A percentile compares a stretch with the other conserved stretches of the same genome.
phyloP scores from a whole-genome alignment of 106 monocot species.

The Dioscorea alata region DNA sequence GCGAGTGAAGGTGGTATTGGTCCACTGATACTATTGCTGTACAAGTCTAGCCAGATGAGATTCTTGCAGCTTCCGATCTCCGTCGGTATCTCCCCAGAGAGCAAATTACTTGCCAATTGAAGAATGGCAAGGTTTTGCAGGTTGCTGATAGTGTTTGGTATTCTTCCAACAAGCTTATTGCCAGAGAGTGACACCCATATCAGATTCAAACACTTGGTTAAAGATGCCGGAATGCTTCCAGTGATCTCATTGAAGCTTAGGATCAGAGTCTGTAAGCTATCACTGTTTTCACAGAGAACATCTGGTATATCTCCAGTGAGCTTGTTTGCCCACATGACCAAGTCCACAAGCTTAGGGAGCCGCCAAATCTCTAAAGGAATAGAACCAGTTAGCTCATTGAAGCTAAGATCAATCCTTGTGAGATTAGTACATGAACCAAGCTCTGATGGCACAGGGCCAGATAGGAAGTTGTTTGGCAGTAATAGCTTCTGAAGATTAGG shows the following conservation, averaged over 20 bases:
- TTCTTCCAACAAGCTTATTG: slow-evolving; percentile 32
- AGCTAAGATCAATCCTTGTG: slow-evolving; percentile 46
- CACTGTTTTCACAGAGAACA: slow-evolving; percentile 34
- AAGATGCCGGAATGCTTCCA: slow-evolving; percentile 47
- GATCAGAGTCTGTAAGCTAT: slow-evolving; percentile 44
- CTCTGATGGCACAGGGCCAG: slow-evolving; percentile 34
- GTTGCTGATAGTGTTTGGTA: slow-evolving; percentile 31
- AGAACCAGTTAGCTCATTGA: slow-evolving; percentile 51
- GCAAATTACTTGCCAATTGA: slow-evolving; percentile 48
- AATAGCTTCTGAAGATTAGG: slow-evolving; percentile 38
- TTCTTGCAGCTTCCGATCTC: slow-evolving; percentile 48
- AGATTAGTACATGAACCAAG: slow-evolving; percentile 33
- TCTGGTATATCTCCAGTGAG: slow-evolving; percentile 59
- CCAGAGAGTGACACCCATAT: slow-evolving; percentile 65
- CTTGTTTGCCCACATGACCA: slow-evolving; percentile 70
- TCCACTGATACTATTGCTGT: slow-evolving; percentile 38
- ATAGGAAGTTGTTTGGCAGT: slow-evolving; percentile 38
- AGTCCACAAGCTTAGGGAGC: slow-evolving; percentile 40
- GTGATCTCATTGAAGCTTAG: slow-evolving; percentile 50
- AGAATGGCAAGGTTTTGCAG: slow-evolving; percentile 57
- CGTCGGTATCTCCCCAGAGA: slow-evolving; percentile 39
- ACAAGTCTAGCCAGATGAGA: slow-evolving; percentile 70
- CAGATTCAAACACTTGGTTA: slow-evolving; percentile 41
- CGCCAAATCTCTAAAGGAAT: slow-evolving; percentile 37
- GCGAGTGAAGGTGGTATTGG: slow-evolving; percentile 36